phyloP scores from a whole-genome alignment of 805 yeast genomes.

The Lipomyces spencermartinsiae region DNA sequence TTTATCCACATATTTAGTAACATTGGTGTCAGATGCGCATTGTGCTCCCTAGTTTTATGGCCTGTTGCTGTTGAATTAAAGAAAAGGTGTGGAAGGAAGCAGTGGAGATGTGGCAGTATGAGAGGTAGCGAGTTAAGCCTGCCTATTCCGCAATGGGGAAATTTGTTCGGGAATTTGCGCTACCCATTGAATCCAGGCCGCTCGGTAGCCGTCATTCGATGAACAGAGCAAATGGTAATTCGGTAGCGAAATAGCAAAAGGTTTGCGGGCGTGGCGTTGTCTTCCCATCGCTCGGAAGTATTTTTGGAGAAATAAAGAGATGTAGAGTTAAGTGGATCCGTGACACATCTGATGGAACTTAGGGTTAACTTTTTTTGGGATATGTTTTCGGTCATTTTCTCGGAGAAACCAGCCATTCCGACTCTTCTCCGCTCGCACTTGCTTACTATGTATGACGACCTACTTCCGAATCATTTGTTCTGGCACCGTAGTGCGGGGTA shows the following conservation, averaged over 20 bases:
- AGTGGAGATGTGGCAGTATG: neutral
- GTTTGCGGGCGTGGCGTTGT: too few relatives aligned
- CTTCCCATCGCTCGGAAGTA: neutral
- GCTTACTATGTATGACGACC: neutral
- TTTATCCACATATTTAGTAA: neutral
- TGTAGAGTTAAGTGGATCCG: neutral
- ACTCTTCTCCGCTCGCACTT: conserved; percentile 6
- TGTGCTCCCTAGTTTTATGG: neutral
- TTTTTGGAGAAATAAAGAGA: neutral
- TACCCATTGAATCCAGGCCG: neutral
- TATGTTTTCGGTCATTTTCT: neutral
- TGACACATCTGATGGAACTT: neutral
- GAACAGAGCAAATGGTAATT: neutral
- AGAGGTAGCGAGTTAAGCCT: neutral
- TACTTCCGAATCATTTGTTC: neutral
- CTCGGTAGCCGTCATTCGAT: neutral
- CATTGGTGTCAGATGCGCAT: neutral
- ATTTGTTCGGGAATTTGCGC: neutral
- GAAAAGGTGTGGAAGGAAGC: neutral
- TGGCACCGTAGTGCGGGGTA: too few relatives aligned
- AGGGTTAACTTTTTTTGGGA: too few relatives aligned
- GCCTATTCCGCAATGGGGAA: conserved; percentile 7
- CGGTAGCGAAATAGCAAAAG: neutral
- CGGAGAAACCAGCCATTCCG: neutral
- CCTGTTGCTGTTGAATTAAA: neutral